Percentiles rank a stretch among this genome's conserved stretches.
phyloP scores from a whole-genome alignment of 2,329 filamentous ascomycete genomes.

The Aspergillus pseudoglaucus region DNA sequence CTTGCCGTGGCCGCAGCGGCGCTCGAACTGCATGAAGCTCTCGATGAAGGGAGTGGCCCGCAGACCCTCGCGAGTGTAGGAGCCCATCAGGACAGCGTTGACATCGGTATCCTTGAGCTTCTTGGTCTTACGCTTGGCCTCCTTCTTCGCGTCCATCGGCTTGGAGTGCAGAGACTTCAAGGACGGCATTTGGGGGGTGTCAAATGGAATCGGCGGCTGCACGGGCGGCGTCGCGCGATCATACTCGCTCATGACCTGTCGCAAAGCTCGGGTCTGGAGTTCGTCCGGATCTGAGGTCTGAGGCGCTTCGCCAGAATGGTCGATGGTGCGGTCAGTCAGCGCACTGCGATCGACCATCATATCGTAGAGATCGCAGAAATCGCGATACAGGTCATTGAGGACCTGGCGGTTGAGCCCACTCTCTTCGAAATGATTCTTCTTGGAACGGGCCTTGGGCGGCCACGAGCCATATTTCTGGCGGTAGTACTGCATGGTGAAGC shows the following conservation, averaged over 20 bases:
- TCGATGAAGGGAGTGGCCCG: constrained; percentile 43
- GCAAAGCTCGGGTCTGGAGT: constrained; percentile 62
- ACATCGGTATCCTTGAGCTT: constrained; percentile 75
- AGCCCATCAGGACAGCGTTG: constrained; percentile 66
- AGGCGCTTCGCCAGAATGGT: constrained; percentile 54
- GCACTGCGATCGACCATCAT: constrained; percentile 73
- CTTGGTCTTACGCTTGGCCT: constrained; percentile 62
- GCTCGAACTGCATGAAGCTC: constrained; percentile 44
- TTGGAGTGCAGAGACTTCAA: constrained; percentile 60
- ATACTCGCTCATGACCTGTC: constrained; percentile 77
- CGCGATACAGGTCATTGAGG: constrained; percentile 72
- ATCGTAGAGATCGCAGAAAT: constrained; percentile 83
- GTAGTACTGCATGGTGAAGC: constrained; percentile 66
- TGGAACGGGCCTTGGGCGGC: constrained; percentile 86
- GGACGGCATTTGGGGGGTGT: constrained; percentile 70
- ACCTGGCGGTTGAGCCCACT: constrained; percentile 81
- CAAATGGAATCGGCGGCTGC: constrained; percentile 83
- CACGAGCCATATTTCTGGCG: constrained; percentile 63
- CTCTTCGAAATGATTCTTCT: constrained; percentile 84
- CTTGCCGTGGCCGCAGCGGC: constrained; percentile 38
- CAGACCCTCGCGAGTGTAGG: constrained; percentile 70
- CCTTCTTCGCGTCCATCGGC: constrained; percentile 63
- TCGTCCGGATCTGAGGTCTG: constrained; percentile 46
- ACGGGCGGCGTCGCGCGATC: constrained; percentile 86
- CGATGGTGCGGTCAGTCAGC: constrained; percentile 70